Evolutionary conservation across 2,329 filamentous ascomycete species (phyloP).

Genomic region (Triangularia verruculosa): DNA sequence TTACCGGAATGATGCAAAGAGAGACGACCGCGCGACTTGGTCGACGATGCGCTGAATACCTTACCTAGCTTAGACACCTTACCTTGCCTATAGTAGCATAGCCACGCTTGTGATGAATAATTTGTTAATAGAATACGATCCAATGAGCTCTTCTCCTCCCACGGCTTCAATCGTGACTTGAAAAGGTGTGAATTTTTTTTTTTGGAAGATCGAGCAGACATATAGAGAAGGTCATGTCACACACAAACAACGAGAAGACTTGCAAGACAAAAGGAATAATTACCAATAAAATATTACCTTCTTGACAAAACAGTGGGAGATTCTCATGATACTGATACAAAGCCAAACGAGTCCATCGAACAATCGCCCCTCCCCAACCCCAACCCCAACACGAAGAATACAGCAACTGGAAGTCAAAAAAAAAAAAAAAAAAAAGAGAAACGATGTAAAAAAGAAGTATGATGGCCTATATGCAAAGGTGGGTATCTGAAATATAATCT

Average conservation of each 20-base stretch:
- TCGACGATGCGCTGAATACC: background rate
- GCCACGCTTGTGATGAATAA: background rate
- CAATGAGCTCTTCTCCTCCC: background rate
- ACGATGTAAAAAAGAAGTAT: background rate
- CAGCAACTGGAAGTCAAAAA: too few species aligned
- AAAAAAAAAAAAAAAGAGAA: background rate
- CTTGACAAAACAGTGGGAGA: background rate
- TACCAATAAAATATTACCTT: background rate
- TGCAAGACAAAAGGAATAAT: too few species aligned
- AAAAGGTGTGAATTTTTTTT: too few species aligned
- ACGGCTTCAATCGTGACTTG: background rate
- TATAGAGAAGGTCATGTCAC: too few species aligned
- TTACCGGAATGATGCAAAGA: background rate
- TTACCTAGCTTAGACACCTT: background rate
- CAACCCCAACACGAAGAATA: too few species aligned
- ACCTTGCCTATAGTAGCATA: too few species aligned
- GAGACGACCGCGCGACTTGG: background rate
- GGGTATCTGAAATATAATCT: background rate
- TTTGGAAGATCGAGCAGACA: background rate
- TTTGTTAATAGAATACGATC: background rate
- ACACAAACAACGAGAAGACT: too few species aligned
- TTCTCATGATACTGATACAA: background rate
- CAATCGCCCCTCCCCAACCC: too few species aligned
- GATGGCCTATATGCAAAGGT: background rate
- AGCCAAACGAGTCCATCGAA: background rate